Conservation (phyloP, 768 basidiomycete genomes). For the Postia placenta region DNA sequence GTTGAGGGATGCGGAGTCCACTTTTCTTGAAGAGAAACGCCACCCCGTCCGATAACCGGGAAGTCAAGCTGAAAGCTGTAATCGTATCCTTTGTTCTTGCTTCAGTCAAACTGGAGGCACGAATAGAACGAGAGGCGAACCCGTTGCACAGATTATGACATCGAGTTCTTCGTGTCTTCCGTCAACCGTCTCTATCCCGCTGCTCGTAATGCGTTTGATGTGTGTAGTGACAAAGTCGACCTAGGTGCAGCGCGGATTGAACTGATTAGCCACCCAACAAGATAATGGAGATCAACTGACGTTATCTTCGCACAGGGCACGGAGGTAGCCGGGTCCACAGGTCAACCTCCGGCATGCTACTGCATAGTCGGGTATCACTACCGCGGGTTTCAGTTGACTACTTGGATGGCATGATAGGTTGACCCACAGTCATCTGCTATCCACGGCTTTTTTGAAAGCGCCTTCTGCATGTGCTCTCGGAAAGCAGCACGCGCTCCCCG, state of each 20-base stretch:
- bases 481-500: conserved; percentile 31
- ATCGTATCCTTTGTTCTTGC: conserved; percentile 39
- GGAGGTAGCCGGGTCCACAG: conserved; percentile 62
- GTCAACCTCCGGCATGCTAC: conserved; percentile 58
- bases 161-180: conserved; percentile 51
- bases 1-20: conserved; percentile 49
- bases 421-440: conserved; percentile 49
- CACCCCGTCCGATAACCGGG: conserved; percentile 47
- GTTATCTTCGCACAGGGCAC: conserved; percentile 58
- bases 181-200: conserved; percentile 53
- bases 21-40: conserved; percentile 44
- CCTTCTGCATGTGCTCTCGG: conserved; percentile 39
- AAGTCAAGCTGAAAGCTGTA: conserved; percentile 43
- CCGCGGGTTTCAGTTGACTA: background rate
- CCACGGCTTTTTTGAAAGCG: conserved; percentile 50
- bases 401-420: background rate
- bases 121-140: conserved; percentile 21
- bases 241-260: conserved; percentile 27
- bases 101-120: background rate
- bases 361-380: conserved; percentile 55
- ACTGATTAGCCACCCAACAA: too few species aligned
- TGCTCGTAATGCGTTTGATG: conserved; percentile 46
- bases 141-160: conserved; percentile 59
- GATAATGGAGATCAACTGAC: conserved; percentile 28
- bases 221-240: conserved; percentile 45